phyloP scores from a whole-genome alignment of 2,329 filamentous ascomycete species.

The Xenoacremonium recifei region DNA sequence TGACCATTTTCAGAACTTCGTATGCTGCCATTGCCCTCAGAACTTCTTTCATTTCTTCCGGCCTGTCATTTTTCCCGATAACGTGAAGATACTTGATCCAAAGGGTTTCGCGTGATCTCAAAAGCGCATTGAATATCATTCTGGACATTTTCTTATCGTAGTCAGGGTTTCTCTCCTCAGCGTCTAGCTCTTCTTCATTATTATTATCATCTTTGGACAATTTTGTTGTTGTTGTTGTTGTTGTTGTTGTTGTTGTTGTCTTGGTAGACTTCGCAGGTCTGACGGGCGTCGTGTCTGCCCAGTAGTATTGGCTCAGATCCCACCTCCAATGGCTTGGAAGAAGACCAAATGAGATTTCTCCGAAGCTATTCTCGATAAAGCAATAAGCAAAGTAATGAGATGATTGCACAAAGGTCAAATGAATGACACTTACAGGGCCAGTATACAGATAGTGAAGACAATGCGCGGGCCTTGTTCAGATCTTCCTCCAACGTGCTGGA shows the following conservation, averaged over 20 bases:
- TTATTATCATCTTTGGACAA: background rate
- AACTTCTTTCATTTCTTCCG: background rate
- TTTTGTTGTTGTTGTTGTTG: too few species aligned
- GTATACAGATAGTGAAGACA: too few species aligned
- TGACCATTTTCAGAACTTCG: too few species aligned
- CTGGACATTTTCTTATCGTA: too few species aligned
- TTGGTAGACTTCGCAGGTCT: background rate
- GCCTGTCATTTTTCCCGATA: too few species aligned
- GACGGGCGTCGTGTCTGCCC: background rate
- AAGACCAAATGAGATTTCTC: background rate
- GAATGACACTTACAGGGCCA: background rate
- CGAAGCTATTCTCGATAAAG: background rate
- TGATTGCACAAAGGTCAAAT: background rate
- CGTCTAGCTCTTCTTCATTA: background rate
- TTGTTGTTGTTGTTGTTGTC: background rate
- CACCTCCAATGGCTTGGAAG: background rate
- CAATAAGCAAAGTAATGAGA: background rate
- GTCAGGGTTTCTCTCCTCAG: too few species aligned
- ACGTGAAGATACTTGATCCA: too few species aligned
- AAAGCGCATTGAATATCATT: too few species aligned
- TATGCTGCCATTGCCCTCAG: too few species aligned
- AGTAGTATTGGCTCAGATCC: background rate
- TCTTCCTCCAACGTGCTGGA: too few species aligned
- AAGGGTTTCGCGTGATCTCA: too few species aligned
- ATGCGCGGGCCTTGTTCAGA: too few species aligned